Evolutionary conservation across 768 basidiomycete species (phyloP), one percentile per base, ranked within the genome.

Genomic region (Dioszegia aurantiaca): DNA sequence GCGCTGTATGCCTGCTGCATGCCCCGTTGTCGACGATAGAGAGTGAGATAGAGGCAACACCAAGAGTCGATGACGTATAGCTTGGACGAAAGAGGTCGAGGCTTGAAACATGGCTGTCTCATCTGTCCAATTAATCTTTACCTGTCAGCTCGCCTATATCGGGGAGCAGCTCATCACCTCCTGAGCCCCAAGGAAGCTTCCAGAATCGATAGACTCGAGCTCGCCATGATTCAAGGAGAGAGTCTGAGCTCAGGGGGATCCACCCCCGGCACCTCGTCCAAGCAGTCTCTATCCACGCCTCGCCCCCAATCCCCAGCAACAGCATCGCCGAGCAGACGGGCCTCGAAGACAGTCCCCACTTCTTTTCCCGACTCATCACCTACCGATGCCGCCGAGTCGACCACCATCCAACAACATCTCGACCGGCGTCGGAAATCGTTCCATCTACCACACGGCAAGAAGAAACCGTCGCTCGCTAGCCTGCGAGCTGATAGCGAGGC

Each of bases 331-430:
- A 28, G 44, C 23, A 23, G 26, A 33, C 33, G 8, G 46, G 46
- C n/a, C n/a, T 30, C 27, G 27, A 28, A 11, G 27, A 30, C 30
- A 26, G 14, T 26, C 27, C 28, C 26, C 23, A 14, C n/a, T 14
- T 47, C n/a, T 6, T 10, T 53, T 2, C 51, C 51, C 11, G 51
- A 53, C 19, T 26, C 51, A 11, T 9, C 19, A 16, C n/a, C 21
- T 3, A 27, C 39, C 36, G 51, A 53, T 19, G 24, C 36, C 8
- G 17, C 51, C 21, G 51, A 53, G 14, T 40, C 39, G 26, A 4
- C 36, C 4, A 27, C 36, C 17, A 53, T 53, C 36, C 51, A 40
- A 26, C 21, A 40, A 17, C 37, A 53, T 27, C 51, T 53, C n/a
- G 39, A 39, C 51, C 19, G 26, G 4, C 36, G 23, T 26, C 51